Percentiles rank a stretch among this genome's conserved stretches.
Evolutionary conservation across 2,329 filamentous ascomycete species (phyloP).

Genomic region (Penicillium brasilianum): DNA sequence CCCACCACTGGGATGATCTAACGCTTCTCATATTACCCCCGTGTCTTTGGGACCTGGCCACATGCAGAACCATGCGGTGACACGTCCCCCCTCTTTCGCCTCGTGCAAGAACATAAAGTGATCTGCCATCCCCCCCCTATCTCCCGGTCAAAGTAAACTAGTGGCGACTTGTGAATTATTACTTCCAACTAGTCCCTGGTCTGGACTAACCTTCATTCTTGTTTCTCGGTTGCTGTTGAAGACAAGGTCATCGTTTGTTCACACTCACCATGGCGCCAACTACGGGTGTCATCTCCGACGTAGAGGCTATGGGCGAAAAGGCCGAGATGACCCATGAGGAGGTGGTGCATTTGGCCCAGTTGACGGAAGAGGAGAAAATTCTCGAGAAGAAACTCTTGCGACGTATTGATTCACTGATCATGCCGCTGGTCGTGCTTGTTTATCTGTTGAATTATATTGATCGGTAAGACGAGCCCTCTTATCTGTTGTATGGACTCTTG

Average conservation of each 20-base stretch:
- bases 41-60: neutral
- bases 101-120: slow-evolving; percentile 4
- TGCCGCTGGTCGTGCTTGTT: slow-evolving; percentile 48
- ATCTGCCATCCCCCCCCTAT: neutral
- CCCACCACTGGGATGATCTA: neutral
- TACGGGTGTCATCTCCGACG: slow-evolving; percentile 20
- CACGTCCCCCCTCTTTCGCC: neutral
- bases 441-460: slow-evolving; percentile 52
- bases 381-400: slow-evolving; percentile 44
- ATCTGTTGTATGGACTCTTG: too few species aligned
- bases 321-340: slow-evolving; percentile 29
- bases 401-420: slow-evolving; percentile 45
- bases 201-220: neutral
- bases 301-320: slow-evolving; percentile 28
- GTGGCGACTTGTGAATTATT: neutral
- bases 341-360: slow-evolving; percentile 22
- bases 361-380: slow-evolving; percentile 40
- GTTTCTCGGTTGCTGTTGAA: neutral
- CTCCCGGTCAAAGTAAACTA: neutral
- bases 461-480: slow-evolving; percentile 34
- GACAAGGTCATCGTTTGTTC: neutral
- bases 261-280: neutral
- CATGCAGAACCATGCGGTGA: neutral
- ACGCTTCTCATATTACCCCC: neutral
- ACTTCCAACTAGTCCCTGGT: neutral